Evolutionary conservation across 805 yeast species (phyloP).

Genomic region (Debaryomyces prosopidis): DNA sequence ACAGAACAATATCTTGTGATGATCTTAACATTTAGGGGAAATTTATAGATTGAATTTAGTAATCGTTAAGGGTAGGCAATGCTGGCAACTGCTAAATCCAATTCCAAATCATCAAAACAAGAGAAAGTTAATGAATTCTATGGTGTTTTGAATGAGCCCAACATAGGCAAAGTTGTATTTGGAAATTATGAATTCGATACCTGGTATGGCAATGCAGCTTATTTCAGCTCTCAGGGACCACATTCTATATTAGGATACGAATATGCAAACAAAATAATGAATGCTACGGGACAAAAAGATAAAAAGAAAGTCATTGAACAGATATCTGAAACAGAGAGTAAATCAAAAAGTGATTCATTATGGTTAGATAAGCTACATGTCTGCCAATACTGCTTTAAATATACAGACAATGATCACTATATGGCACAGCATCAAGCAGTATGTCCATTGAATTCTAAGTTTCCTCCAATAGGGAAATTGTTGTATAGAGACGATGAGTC

Average conservation of each 20-base stretch:
- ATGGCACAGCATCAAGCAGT: conserved; percentile 50
- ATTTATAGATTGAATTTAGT: neutral
- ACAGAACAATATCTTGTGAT: neutral
- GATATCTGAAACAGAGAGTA: neutral
- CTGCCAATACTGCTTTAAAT: conserved; percentile 85
- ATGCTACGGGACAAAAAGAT: conserved; percentile 13
- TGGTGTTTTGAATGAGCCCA: conserved; percentile 62
- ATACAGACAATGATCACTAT: conserved; percentile 49
- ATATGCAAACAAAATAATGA: conserved; percentile 19
- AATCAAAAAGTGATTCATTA: conserved; percentile 12
- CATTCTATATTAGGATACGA: conserved; percentile 48
- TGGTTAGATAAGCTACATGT: conserved; percentile 69
- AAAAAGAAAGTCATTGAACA: neutral
- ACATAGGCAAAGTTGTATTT: conserved; percentile 63
- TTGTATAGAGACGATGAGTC: conserved; percentile 61
- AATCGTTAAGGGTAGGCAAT: neutral
- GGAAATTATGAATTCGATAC: conserved; percentile 72
- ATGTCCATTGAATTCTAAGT: conserved; percentile 39
- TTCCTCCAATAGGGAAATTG: conserved; percentile 59
- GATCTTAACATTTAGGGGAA: too few species aligned
- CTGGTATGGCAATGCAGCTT: conserved; percentile 88
- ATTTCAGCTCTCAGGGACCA: conserved; percentile 46
- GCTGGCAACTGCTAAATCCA: neutral
- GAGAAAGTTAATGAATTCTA: conserved; percentile 37
- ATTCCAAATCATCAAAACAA: neutral